Conservation (phyloP, 768 basidiomycete genomes). For the Suillus fuscotomentosus region DNA sequence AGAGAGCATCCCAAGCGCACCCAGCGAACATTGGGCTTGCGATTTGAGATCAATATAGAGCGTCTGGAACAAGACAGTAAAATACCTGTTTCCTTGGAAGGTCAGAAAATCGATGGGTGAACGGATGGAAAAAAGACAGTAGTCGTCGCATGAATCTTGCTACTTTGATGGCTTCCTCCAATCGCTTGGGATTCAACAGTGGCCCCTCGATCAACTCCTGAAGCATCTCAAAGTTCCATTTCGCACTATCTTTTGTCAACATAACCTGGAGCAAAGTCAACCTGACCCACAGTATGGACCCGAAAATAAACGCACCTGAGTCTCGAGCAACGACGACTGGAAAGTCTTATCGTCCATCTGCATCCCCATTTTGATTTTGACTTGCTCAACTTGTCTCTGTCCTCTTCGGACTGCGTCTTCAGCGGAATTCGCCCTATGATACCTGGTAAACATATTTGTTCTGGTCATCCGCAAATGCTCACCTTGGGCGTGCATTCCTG, state of each 20-base stretch:
- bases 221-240: constrained; percentile 91
- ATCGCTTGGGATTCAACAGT: constrained; percentile 82
- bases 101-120: constrained; percentile 84
- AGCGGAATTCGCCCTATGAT: constrained; percentile 66
- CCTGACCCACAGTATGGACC: neutral
- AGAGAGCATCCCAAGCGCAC: constrained; percentile 81
- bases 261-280: constrained; percentile 55
- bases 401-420: constrained; percentile 87
- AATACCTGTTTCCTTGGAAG: constrained; percentile 65
- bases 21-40: constrained; percentile 79
- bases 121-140: constrained; percentile 93
- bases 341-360: constrained; percentile 96
- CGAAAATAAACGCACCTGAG: constrained; percentile 54
- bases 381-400: constrained; percentile 88
- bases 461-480: constrained; percentile 12
- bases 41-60: neutral
- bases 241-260: constrained; percentile 82
- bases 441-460: neutral
- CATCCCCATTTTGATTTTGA: constrained; percentile 85
- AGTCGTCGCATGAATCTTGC: constrained; percentile 86
- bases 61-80: constrained; percentile 7
- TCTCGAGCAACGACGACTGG: constrained; percentile 80
- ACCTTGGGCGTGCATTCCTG: constrained; percentile 68
- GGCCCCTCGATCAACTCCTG: constrained; percentile 92
- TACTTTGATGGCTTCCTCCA: constrained; percentile 93